Base-by-base conservation (phyloP, 306 rosid genomes). In the Betula pendula region DNA sequence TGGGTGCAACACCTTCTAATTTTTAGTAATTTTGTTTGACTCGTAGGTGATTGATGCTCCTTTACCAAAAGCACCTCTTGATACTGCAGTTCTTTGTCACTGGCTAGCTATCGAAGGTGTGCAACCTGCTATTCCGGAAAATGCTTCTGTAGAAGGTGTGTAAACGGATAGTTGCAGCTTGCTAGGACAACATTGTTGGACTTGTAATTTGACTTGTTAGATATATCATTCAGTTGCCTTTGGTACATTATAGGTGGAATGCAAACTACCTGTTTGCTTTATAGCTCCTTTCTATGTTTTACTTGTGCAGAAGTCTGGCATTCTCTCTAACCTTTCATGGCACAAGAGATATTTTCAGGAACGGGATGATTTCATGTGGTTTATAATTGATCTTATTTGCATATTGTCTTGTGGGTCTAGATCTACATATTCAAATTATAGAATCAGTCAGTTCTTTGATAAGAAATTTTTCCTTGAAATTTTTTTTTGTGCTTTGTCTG, bases 51-150 rank as follows among this genome's bases (percentile, higher is more conserved):
- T 90, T 68, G 98, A 90, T 59, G 84, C 95, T 76, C 86, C 93
- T 68, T 71, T 92, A 79, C 95, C 97, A 24, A 92, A 92, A 83
- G 85, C 91, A 73, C 89, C 91, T 14, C 86, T 88, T 83, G 96
- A 89, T 83, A 86, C 95, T 48, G 86, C 97, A 12, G 55, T 94
- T 81, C 62, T 71, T 76, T 35, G 85, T 84, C 97, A 90, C 72
- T 92, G 98, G 98, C 86, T 94, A 78, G 93, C 97, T 79, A 90
- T 94, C 74, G 98, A 92, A 89, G 98, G 98, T 6, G 92, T 94
- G 68, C 96, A 88, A 77, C 97, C 97, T 75, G 93, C 96, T 79
- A 85, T 94, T 78, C 87, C 93, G 17, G 97, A 94, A 89, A 92
- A 92, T 78, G 83, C 94, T 63, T 83, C 85, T 1, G 67, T 74